These are phyloP conservation scores for Andalucia godoyi DNA, from an alignment of 78 protist species.

Conservation along the genomic window DNA sequence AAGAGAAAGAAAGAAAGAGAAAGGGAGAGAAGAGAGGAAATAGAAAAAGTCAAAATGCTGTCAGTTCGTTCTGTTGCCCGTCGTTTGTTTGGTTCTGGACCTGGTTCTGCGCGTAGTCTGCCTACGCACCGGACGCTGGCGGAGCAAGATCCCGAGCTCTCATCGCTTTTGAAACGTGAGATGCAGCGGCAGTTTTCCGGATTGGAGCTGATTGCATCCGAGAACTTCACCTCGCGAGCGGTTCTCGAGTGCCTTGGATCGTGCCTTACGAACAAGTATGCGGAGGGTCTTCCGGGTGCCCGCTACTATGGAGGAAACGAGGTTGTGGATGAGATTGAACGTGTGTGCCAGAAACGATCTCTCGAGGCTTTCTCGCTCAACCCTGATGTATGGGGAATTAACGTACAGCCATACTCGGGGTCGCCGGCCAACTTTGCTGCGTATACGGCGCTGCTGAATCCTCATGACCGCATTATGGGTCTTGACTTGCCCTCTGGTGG, in stretches of 20 bases:
- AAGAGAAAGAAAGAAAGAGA: too few species aligned
- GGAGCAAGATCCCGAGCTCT: slow-evolving; percentile 50
- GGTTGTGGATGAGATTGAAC: slow-evolving; percentile 25
- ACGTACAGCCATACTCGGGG: slow-evolving; percentile 75
- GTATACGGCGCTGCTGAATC: slow-evolving; percentile 54
- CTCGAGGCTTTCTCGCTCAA: slow-evolving; percentile 49
- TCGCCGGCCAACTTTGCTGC: slow-evolving; percentile 75
- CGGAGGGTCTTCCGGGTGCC: slow-evolving; percentile 60
- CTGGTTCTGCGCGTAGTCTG: too few species aligned
- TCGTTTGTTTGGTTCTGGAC: too few species aligned
- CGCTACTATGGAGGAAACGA: slow-evolving; percentile 59
- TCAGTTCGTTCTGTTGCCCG: too few species aligned
- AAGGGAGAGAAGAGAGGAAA: too few species aligned
- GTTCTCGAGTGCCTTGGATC: slow-evolving; percentile 70
- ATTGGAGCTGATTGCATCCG: slow-evolving; percentile 69
- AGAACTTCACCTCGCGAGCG: slow-evolving; percentile 61
- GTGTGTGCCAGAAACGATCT: slow-evolving; percentile 51
- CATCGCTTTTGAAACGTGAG: slow-evolving; percentile 34
- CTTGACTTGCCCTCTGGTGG: slow-evolving; percentile 53
- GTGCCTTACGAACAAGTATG: slow-evolving; percentile 66
- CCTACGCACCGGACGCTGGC: background rate
- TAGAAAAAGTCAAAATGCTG: too few species aligned
- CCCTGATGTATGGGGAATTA: slow-evolving; percentile 74
- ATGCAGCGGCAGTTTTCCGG: slow-evolving; percentile 47
- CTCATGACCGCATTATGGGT: slow-evolving; percentile 71